Evolutionary conservation across 371 early-diverging fungal species (phyloP).

Genomic region (Basidiobolus heterosporus): DNA sequence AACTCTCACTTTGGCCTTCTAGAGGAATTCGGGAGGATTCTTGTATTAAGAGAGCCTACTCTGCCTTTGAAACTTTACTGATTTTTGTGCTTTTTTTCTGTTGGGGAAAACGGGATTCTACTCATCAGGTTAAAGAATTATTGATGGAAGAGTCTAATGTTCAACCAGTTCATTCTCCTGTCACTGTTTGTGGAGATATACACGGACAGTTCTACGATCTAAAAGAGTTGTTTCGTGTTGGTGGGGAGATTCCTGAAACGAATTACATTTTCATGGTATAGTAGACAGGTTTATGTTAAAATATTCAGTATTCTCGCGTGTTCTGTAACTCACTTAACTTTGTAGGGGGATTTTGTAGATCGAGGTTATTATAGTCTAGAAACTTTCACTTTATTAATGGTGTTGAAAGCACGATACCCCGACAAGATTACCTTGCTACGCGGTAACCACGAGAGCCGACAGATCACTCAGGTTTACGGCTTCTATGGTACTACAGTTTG

Average conservation of each 20-base stretch:
- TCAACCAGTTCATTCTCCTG: constrained; percentile 85
- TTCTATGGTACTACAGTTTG: constrained; percentile 62
- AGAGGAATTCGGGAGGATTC: neutral
- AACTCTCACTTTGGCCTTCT: constrained; percentile 1
- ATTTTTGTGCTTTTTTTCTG: neutral
- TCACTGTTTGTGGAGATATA: constrained; percentile 95
- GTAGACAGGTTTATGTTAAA: neutral
- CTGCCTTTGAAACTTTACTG: neutral
- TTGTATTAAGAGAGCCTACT: no score
- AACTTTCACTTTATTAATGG: constrained; percentile 85
- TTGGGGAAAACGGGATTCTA: neutral
- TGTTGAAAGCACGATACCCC: constrained; percentile 81
- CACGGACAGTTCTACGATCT: constrained; percentile 99
- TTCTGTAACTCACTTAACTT: neutral
- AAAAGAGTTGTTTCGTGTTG: constrained; percentile 93
- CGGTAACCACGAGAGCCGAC: constrained; percentile 98
- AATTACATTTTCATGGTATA: constrained; percentile 93
- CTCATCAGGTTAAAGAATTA: constrained; percentile 67
- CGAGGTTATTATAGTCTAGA: constrained; percentile 97
- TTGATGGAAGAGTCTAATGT: constrained; percentile 90
- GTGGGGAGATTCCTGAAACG: constrained; percentile 92
- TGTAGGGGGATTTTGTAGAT: constrained; percentile 96
- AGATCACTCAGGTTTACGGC: constrained; percentile 99
- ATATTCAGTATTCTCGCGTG: neutral
- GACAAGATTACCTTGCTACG: constrained; percentile 92